These are phyloP conservation scores for Beauveria bassiana DNA, from an alignment of 2,329 filamentous ascomycete species.

Conservation along the genomic window DNA sequence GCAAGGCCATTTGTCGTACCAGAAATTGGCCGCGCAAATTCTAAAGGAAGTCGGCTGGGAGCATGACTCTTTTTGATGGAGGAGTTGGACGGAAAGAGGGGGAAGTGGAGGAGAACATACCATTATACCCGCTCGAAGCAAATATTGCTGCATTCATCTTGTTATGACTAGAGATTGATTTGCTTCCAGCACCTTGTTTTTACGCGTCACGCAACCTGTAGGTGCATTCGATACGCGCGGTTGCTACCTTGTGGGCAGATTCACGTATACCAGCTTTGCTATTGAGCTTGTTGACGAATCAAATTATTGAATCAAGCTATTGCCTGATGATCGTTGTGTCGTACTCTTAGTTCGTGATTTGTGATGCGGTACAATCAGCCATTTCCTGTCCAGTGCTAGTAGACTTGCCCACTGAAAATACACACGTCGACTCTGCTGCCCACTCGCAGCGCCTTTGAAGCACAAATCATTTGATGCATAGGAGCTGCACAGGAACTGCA, in stretches of 20 bases:
- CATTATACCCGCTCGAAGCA: conserved; percentile 10
- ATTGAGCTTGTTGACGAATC: neutral
- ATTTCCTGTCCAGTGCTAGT: no score
- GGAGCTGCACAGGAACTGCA: no score
- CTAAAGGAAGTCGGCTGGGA: conserved; percentile 62
- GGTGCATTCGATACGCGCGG: neutral
- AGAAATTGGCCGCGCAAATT: conserved; percentile 58
- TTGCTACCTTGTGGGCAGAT: conserved; percentile 1
- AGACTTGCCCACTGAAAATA: no score
- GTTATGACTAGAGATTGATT: conserved; percentile 8
- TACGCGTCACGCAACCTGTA: neutral
- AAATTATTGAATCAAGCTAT: neutral
- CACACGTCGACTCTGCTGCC: no score
- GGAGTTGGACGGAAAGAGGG: neutral
- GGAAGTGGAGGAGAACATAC: neutral
- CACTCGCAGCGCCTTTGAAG: no score
- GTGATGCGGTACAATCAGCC: no score
- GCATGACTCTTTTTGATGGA: conserved; percentile 39
- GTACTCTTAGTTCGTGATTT: no score
- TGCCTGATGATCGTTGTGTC: neutral
- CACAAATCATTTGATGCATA: no score
- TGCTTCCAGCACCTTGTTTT: conserved; percentile 6
- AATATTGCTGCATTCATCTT: conserved; percentile 6
- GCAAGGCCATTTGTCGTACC: conserved; percentile 63
- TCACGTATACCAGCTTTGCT: neutral